Evolutionary conservation across 1,284 basidiomycete genomes (phyloP).

Genomic region (Puccinia brachypodii): DNA sequence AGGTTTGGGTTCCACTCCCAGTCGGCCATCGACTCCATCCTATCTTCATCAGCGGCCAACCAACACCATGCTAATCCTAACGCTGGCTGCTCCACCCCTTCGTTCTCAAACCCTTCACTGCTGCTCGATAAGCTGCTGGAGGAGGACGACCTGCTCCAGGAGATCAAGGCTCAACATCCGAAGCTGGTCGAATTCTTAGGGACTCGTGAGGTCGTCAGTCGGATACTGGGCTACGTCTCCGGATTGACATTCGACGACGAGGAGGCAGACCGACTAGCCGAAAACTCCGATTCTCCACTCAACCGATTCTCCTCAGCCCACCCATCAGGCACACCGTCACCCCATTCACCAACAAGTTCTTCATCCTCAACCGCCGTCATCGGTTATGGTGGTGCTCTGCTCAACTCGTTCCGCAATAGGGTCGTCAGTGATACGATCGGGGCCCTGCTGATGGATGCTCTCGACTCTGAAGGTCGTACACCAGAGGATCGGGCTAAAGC

Average conservation of each 20-base stretch:
- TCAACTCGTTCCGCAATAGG: slow-evolving; percentile 51
- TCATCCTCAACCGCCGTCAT: slow-evolving; percentile 32
- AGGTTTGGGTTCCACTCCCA: slow-evolving; percentile 47
- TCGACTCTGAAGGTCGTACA: slow-evolving; percentile 59
- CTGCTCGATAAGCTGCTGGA: slow-evolving; percentile 83
- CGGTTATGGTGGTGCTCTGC: slow-evolving; percentile 43
- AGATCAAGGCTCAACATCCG: slow-evolving; percentile 92
- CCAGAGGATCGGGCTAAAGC: slow-evolving; percentile 40
- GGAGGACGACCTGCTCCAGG: slow-evolving; percentile 88
- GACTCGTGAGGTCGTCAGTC: slow-evolving; percentile 74
- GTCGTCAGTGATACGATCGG: slow-evolving; percentile 49
- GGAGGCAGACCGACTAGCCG: slow-evolving; percentile 57
- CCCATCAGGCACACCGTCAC: slow-evolving; percentile 56
- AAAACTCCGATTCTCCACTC: slow-evolving; percentile 49
- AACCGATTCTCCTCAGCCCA: slow-evolving; percentile 52
- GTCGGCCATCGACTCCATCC: slow-evolving; percentile 46
- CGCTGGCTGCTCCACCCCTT: slow-evolving; percentile 17
- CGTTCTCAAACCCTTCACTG: slow-evolving; percentile 25
- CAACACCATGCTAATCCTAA: slow-evolving; percentile 36
- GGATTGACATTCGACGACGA: slow-evolving; percentile 78
- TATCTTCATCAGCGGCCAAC: slow-evolving; percentile 39
- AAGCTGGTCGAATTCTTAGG: slow-evolving; percentile 81
- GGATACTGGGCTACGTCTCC: slow-evolving; percentile 76
- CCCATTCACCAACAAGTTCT: slow-evolving; percentile 61
- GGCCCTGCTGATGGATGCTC: not conserved